Evolutionary conservation across 345 rosid genomes (phyloP).

Genomic region (Eucalyptus curtisii): DNA sequence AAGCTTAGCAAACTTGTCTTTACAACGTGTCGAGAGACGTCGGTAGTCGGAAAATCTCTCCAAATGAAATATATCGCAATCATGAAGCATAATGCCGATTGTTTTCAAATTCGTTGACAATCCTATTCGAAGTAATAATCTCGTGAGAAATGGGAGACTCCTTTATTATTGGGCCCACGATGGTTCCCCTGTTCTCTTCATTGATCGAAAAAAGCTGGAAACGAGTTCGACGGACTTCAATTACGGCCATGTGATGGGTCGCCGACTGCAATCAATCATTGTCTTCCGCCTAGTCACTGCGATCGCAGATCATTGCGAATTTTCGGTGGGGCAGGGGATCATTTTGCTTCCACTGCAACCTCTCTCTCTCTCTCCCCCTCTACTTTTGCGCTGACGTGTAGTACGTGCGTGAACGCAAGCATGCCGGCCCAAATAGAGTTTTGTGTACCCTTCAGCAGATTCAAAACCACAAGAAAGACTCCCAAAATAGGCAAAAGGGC

Average conservation of each 20-base stretch:
- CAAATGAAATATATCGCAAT: not conserved
- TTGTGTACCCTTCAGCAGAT: not conserved
- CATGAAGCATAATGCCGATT: too few relatives aligned
- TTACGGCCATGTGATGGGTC: not conserved
- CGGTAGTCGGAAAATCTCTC: fast-evolving
- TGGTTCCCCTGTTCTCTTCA: not conserved
- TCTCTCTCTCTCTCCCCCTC: not conserved
- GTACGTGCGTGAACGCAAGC: not conserved
- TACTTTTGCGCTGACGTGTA: not conserved
- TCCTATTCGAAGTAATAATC: not conserved
- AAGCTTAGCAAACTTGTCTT: not conserved
- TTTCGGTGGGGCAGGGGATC: not conserved
- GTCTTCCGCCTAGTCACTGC: not conserved
- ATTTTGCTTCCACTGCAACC: not conserved
- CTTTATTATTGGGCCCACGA: not conserved
- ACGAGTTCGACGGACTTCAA: not conserved
- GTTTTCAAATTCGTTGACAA: too few relatives aligned
- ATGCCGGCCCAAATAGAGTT: not conserved
- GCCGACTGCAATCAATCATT: not conserved
- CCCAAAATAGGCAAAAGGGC: not conserved
- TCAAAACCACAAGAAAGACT: not conserved
- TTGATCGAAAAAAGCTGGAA: not conserved
- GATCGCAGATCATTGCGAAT: not conserved
- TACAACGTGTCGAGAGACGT: not conserved
- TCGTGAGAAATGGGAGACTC: not conserved